Evolutionary conservation across 345 rosid genomes (phyloP), one percentile per base, ranked within the genome.

Genomic region (Eucalyptus curtisii): DNA sequence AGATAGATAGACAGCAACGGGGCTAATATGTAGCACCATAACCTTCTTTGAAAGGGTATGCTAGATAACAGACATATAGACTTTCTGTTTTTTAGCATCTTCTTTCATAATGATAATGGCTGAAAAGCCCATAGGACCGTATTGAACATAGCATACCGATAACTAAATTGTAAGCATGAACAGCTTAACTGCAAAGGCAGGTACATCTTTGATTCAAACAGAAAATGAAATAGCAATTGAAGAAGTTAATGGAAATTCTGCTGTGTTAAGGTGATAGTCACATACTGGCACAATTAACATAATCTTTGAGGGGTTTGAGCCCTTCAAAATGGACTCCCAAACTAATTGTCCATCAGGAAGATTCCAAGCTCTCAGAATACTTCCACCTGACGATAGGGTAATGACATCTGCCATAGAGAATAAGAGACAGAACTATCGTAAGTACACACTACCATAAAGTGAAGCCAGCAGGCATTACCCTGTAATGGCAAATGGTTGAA

Each of bases 291-390:
- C 95, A 7, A 93, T 90, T 90, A 97, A 88, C 86, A 93, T 90
- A 81, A 98, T 92, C 92, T 95, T 95, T 3, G 98, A 95, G 87
- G 88, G 89, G 89, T 92, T 92, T 22, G 94, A 92, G 16, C 95
- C 95, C 76, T 89, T 92, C 91, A 98, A 93, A 61, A 92, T 91
- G 88, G 98, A 92, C 91, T 97, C 98, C 99, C 99, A 97, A 86
- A 95, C 98, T 98, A 98, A 95, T 90, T 97, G 99, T 81, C 99
- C 99, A 93, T 98, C 99, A 85, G 99, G 99, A 90, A 98, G 99
- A 93, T 97, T 98, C 99, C 99, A 98, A 14, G 99, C 98, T 93
- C 99, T 92, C 88, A 98, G 68, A 88, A 87, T 91, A 92, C 96
- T 96, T 89, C 99, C 99, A 44, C 91, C 92, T 3, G 97, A 95